These are phyloP conservation scores for Coniosporium apollinis DNA, from an alignment of 495 filamentous ascomycete genomes.

Conservation along the genomic window DNA sequence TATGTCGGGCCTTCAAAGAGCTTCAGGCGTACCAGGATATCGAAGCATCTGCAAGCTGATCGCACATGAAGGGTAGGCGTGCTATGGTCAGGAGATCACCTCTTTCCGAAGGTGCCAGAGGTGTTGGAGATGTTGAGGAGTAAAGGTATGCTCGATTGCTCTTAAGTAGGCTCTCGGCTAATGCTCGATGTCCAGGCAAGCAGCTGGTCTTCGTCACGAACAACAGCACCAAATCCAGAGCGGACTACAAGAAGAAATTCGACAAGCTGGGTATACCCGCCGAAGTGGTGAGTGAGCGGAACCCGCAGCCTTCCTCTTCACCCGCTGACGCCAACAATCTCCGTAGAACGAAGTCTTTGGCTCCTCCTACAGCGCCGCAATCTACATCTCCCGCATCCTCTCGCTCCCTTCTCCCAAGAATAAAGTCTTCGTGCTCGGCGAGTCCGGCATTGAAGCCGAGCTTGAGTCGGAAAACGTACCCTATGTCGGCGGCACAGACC, in stretches of 20 bases:
- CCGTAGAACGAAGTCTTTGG: slow-evolving; percentile 81
- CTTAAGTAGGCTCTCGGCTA: not conserved
- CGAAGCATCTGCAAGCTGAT: slow-evolving; percentile 20
- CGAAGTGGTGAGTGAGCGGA: slow-evolving; percentile 31
- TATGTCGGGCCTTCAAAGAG: too few species aligned
- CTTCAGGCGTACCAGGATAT: too few species aligned
- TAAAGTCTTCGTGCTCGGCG: slow-evolving; percentile 88
- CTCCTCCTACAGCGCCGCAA: slow-evolving; percentile 82
- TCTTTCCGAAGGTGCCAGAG: slow-evolving; percentile 69
- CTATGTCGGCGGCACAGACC: slow-evolving; percentile 82
- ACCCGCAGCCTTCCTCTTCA: not conserved
- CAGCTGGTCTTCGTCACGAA: slow-evolving; percentile 94
- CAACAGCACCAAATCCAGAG: slow-evolving; percentile 92
- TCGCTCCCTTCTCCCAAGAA: slow-evolving; percentile 57
- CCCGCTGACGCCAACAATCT: not conserved
- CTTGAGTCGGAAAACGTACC: slow-evolving; percentile 57
- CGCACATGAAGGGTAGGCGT: slow-evolving; percentile 48
- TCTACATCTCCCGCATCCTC: slow-evolving; percentile 91
- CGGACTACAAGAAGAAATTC: slow-evolving; percentile 84
- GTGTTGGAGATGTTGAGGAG: slow-evolving; percentile 64
- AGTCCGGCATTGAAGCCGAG: slow-evolving; percentile 81
- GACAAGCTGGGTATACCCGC: slow-evolving; percentile 65
- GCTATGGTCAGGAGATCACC: slow-evolving; percentile 83
- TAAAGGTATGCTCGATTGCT: slow-evolving; percentile 38
- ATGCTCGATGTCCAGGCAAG: slow-evolving; percentile 43